phyloP scores from a whole-genome alignment of 2,329 filamentous ascomycete species.

The Rhynchosporium secalis region DNA sequence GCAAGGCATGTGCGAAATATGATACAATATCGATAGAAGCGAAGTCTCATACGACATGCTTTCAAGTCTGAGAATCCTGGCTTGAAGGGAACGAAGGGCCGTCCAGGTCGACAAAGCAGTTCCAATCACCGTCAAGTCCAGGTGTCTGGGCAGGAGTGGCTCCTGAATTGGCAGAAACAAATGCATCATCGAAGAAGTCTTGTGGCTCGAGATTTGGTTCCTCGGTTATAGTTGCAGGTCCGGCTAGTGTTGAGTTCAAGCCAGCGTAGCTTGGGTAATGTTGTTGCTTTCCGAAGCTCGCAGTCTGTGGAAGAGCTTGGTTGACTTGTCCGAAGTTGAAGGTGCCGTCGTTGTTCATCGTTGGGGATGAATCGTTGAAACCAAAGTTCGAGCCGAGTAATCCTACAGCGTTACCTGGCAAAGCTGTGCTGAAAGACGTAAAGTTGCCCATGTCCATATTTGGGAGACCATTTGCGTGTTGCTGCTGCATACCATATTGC shows the following conservation, averaged over 20 bases:
- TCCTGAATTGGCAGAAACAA: not conserved
- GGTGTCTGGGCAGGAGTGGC: slow-evolving; percentile 21
- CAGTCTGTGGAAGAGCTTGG: slow-evolving; percentile 19
- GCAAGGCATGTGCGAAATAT: not conserved
- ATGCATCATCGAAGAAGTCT: slow-evolving; percentile 26
- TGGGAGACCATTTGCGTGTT: not conserved
- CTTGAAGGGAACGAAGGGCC: slow-evolving; percentile 15
- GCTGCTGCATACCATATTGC: slow-evolving; percentile 3
- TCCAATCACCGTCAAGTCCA: slow-evolving; percentile 19
- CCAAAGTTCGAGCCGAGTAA: slow-evolving; percentile 50
- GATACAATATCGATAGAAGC: slow-evolving; percentile 2
- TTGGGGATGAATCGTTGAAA: slow-evolving; percentile 44
- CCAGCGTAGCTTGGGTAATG: slow-evolving; percentile 22
- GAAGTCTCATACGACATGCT: no score
- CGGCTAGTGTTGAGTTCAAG: slow-evolving; percentile 31
- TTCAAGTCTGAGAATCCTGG: slow-evolving; percentile 19
- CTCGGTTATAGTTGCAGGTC: slow-evolving; percentile 6
- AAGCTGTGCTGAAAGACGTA: slow-evolving; percentile 45
- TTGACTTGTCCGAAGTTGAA: slow-evolving; percentile 32
- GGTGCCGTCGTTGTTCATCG: slow-evolving; percentile 43
- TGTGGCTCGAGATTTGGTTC: slow-evolving; percentile 3
- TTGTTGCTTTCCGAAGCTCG: slow-evolving; percentile 21
- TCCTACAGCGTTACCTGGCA: slow-evolving; percentile 55
- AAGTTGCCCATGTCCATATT: slow-evolving; percentile 12
- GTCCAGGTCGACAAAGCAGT: slow-evolving; percentile 25